Evolutionary conservation across 805 yeast species (phyloP), one percentile per base, ranked within the genome.

Genomic region (Yarrowia osloensis): DNA sequence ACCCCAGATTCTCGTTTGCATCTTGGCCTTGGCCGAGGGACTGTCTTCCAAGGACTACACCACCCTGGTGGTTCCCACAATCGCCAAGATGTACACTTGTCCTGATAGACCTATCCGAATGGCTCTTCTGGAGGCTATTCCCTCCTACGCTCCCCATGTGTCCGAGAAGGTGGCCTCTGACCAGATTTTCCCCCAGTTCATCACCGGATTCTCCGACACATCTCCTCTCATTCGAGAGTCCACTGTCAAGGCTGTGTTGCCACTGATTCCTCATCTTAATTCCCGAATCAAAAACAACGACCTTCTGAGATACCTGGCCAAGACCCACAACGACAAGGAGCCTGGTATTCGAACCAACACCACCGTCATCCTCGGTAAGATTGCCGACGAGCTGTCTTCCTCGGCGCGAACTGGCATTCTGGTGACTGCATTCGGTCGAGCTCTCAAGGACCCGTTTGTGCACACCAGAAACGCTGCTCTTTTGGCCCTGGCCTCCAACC

Each of bases 281-380:
- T 90, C 87, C 42, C 83, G 97, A 67, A 96, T 90, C 74, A 80
- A 93, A 59, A 94, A 94, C 75, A 92, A 92, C 73, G 98, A 95
- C 59, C 78, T 94, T 24, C 78, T 94, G 66, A 83, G 96, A 70
- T 82, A 85, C 66, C 79, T 94, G 66, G 98, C 98, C 0, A 90
- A 87, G 71, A 82, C 91, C 11, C 97, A 91, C 74, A 84, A 82
- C 75, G 97, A 91, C 74, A 86, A 85, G 4, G 85, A 85, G 61
- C 88, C 94, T 1, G 88, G 89, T 12, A 88, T 91, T 33, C 78
- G 97, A 71, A 89, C 91, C 3, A 89, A 88, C 72, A 90, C 96
- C 0, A 84, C 91, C 17, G 81, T 88, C 22, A 81, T 90, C 49
- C 81, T 91, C 37, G 86, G 89, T 46, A 85, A 85, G 66, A 85